phyloP scores from a whole-genome alignment of 2,329 filamentous ascomycete species.

The Paracamarosporium sp. region DNA sequence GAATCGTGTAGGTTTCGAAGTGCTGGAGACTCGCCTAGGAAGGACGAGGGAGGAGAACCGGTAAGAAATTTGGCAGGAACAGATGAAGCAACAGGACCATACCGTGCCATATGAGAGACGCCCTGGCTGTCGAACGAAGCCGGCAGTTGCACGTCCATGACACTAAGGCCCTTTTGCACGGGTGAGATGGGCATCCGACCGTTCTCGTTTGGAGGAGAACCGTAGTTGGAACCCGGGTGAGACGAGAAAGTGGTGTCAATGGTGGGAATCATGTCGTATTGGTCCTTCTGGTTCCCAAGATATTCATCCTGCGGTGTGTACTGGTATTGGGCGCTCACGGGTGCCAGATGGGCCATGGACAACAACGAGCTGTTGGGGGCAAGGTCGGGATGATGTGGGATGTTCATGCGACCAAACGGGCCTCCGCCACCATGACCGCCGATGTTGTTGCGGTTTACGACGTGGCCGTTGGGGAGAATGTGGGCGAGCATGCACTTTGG shows the following conservation, averaged over 20 bases:
- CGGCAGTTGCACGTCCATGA: conserved; percentile 89
- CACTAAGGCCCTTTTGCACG: conserved; percentile 76
- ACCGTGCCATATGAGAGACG: conserved; percentile 87
- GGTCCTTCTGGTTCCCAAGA: conserved; percentile 39
- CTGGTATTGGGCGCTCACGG: conserved; percentile 48
- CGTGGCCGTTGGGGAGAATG: conserved; percentile 88
- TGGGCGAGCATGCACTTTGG: conserved; percentile 97
- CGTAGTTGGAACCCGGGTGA: conserved; percentile 71
- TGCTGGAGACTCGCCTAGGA: conserved; percentile 66
- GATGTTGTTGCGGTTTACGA: conserved; percentile 74
- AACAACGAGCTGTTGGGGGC: conserved; percentile 78
- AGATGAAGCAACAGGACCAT: conserved; percentile 89
- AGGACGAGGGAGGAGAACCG: conserved; percentile 75
- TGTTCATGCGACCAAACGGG: conserved; percentile 73
- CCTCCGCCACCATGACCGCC: conserved; percentile 56
- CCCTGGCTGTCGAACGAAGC: conserved; percentile 97
- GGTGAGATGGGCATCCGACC: conserved; percentile 80
- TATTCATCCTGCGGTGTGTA: conserved; percentile 52
- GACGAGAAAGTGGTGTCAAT: conserved; percentile 67
- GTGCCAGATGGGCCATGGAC: conserved; percentile 54
- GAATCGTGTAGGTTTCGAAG: conserved; percentile 68
- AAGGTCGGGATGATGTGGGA: conserved; percentile 69
- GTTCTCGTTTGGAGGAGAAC: conserved; percentile 78
- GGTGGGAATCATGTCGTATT: conserved; percentile 59
- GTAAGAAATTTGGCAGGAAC: conserved; percentile 93